A percentile compares a stretch with the other conserved stretches of the same genome.
These are phyloP conservation scores for Fraxinus albicans DNA, from an alignment of 305 asterid species.

Conservation along the genomic window DNA sequence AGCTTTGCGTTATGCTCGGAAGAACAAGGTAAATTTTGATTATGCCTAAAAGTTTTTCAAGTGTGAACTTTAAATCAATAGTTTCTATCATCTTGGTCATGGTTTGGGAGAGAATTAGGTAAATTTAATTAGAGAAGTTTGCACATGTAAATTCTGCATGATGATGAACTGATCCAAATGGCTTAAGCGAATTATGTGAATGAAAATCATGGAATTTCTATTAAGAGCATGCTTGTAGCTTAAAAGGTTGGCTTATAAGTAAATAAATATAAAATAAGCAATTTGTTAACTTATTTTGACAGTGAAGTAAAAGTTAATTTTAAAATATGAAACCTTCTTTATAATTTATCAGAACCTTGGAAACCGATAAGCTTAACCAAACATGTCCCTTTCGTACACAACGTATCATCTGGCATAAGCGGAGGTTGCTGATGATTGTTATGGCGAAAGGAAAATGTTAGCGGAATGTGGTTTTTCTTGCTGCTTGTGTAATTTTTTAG, in stretches of 20 bases:
- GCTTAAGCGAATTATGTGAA: background rate
- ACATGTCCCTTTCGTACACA: background rate
- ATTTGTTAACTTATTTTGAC: background rate
- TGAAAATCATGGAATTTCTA: background rate
- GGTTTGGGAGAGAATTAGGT: background rate
- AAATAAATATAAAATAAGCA: background rate
- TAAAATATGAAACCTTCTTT: background rate
- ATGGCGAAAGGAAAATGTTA: background rate
- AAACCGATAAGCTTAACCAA: background rate
- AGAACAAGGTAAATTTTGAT: conserved; percentile 56
- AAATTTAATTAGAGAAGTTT: background rate
- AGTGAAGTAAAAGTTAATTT: background rate
- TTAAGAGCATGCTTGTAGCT: background rate
- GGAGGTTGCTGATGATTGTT: background rate
- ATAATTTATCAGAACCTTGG: background rate
- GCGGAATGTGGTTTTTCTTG: background rate
- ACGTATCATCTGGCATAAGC: background rate
- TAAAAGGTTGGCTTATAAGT: background rate
- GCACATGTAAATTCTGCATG: background rate
- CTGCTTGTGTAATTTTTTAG: background rate
- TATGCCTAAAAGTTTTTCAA: background rate
- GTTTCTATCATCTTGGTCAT: background rate
- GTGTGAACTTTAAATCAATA: background rate
- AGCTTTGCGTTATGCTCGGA: conserved; percentile 88
- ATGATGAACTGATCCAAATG: background rate